Evolutionary conservation across 2,329 filamentous ascomycete species (phyloP).

Genomic region (Aspergillus sp.): DNA sequence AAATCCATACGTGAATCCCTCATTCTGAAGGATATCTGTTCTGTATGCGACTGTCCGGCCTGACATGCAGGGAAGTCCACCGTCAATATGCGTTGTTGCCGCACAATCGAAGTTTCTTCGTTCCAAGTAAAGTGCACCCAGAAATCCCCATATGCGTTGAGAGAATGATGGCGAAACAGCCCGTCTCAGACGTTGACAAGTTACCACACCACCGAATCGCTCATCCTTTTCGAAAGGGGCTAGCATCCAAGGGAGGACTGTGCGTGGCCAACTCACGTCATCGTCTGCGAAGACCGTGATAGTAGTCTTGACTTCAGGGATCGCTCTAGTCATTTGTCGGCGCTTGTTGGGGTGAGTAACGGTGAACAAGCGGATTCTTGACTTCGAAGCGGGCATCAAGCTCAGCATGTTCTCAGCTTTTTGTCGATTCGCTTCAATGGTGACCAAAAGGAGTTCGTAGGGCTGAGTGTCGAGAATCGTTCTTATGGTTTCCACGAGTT

Average conservation of each 20-base stretch:
- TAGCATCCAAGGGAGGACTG: slow-evolving; percentile 85
- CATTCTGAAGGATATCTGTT: slow-evolving; percentile 81
- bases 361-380: slow-evolving; percentile 71
- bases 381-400: slow-evolving; percentile 58
- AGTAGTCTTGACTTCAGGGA: slow-evolving; percentile 77
- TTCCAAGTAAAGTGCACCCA: slow-evolving; percentile 89
- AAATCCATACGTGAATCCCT: slow-evolving; percentile 84
- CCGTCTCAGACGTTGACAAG: slow-evolving; percentile 81
- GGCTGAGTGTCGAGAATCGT: slow-evolving; percentile 57
- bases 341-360: slow-evolving; percentile 92
- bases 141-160: slow-evolving; percentile 77
- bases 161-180: slow-evolving; percentile 61
- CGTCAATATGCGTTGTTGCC: slow-evolving; percentile 91
- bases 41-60: slow-evolving; percentile 91
- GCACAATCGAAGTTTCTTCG: slow-evolving; percentile 96
- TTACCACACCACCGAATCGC: slow-evolving; percentile 84
- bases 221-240: slow-evolving; percentile 82
- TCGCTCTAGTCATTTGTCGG: slow-evolving; percentile 86
- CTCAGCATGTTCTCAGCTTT: slow-evolving; percentile 65
- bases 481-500: slow-evolving; percentile 76
- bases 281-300: slow-evolving; percentile 95
- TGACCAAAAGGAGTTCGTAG: slow-evolving; percentile 78
- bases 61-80: slow-evolving; percentile 94
- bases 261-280: slow-evolving; percentile 88
- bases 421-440: slow-evolving; percentile 75